phyloP scores from a whole-genome alignment of 2,329 filamentous ascomycete species.

The Epichloe elymi region DNA sequence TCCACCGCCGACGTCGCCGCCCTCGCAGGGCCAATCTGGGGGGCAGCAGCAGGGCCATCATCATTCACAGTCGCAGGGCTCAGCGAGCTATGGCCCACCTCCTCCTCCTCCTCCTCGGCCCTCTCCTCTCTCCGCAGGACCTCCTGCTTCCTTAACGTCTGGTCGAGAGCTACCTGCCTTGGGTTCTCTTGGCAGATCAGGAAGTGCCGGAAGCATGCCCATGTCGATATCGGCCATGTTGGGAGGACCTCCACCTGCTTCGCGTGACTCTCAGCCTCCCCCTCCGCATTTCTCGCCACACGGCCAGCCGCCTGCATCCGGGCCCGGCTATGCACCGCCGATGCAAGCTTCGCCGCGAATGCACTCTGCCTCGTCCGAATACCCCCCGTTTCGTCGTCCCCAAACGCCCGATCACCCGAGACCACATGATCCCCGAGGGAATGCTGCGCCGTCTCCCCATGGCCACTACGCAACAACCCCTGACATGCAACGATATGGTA shows the following conservation, averaged over 20 bases:
- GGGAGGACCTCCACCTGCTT: constrained; percentile 33
- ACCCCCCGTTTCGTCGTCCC: constrained; percentile 50
- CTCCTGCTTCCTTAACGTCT: constrained; percentile 30
- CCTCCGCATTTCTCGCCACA: constrained; percentile 31
- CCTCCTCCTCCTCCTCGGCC: constrained; percentile 33
- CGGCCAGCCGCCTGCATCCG: constrained; percentile 26
- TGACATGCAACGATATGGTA: constrained; percentile 45
- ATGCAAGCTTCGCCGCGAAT: constrained; percentile 44
- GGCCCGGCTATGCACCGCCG: constrained; percentile 31
- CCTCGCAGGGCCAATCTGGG: constrained; percentile 18
- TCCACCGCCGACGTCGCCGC: constrained; percentile 30
- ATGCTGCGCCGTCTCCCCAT: constrained; percentile 34
- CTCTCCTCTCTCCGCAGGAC: constrained; percentile 28
- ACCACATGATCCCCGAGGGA: constrained; percentile 35
- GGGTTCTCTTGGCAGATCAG: constrained; percentile 33
- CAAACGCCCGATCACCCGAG: constrained; percentile 60
- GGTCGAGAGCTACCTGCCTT: constrained; percentile 42
- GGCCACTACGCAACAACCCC: constrained; percentile 43
- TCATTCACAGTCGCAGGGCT: constrained; percentile 20
- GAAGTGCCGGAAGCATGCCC: constrained; percentile 33
- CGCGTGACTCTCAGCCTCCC: constrained; percentile 26
- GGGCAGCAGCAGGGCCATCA: constrained; percentile 14
- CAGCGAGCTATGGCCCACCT: constrained; percentile 29
- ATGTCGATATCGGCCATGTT: constrained; percentile 52
- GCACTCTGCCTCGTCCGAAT: constrained; percentile 43